Evolutionary conservation across 139 green algal genomes (phyloP), one percentile per base, ranked within the genome.

Genomic region (Chlorella sp.): DNA sequence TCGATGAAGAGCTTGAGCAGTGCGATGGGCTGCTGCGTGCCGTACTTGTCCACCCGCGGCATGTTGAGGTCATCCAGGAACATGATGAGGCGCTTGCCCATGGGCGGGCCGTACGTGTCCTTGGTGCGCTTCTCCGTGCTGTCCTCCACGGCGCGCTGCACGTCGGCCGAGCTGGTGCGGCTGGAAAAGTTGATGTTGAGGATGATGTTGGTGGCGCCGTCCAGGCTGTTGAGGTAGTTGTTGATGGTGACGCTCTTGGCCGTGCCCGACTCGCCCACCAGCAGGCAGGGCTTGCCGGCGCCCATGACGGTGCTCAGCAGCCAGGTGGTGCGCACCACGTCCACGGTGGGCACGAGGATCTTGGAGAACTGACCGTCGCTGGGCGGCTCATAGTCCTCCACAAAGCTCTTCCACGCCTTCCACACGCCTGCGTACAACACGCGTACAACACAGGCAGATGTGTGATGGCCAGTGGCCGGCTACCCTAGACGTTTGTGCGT

Each of bases 11-110:
- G 81, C 83, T 93, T 96, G 36, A 96, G 83, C 72, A 93, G 76
- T 30, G 89, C 90, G 70, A 94, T 93, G 70, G 90, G 89, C 81
- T 94, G 89, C 82, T 94, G 89, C 17, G 89, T 94, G 74, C 90
- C 90, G 69, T 94, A 96, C 20, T 51, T 81, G 78, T 96, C 89
- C 32, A 93, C 85, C 20, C 76, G 77, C 1, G 90, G 90, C 90
- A 96, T 96, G 83, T 92, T 93, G 49, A 94, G 71, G 80, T 96
- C 90, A 78, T 96, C 90, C 32, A 94, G 70, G 76, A 92, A 96
- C 59, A 91, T 81, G n/a, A 91, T 67, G 35, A 96, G 73, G 29
- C 82, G 78, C 80, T 92, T 93, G 69, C 90, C 90, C 77, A 92
- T 83, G n/a, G 89, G 84, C 0, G 90, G 89, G 1, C 88, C 90